Evolutionary conservation across 495 filamentous ascomycete species (phyloP).

Genomic region (Durotheca rogersii): DNA sequence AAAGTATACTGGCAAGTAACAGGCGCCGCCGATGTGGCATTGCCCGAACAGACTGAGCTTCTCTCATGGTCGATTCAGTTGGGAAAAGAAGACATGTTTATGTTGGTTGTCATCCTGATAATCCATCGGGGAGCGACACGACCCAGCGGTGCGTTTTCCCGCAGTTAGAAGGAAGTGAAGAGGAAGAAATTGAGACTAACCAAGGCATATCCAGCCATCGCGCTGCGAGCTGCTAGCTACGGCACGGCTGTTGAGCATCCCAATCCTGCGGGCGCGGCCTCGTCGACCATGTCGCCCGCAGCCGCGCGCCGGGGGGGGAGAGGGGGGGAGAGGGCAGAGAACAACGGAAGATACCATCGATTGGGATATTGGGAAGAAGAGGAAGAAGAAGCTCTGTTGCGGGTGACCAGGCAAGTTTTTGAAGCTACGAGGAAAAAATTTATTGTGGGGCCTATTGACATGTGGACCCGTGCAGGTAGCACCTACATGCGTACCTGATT

Average conservation of each 20-base stretch:
- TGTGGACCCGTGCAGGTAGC: no score
- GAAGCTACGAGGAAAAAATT: background rate
- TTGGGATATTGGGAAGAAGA: background rate
- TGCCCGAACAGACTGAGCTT: slow-evolving; percentile 69
- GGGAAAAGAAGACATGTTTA: slow-evolving; percentile 84
- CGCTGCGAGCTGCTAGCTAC: background rate
- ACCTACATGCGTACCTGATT: no score
- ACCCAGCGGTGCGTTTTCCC: slow-evolving; percentile 2
- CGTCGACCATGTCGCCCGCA: background rate
- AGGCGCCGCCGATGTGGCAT: slow-evolving; percentile 67
- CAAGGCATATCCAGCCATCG: no score
- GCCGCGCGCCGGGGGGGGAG: no score
- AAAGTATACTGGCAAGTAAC: slow-evolving; percentile 98
- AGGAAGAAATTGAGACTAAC: no score
- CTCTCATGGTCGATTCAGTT: slow-evolving; percentile 92
- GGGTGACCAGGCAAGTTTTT: background rate
- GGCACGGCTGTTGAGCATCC: background rate
- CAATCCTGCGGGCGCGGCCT: background rate
- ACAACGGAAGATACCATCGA: no score
- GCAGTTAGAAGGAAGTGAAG: slow-evolving; percentile 22
- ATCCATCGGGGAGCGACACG: slow-evolving; percentile 22
- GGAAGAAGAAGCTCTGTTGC: background rate
- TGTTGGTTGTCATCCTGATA: slow-evolving; percentile 78
- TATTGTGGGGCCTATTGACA: background rate
- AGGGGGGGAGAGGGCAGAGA: no score